Base-by-base conservation (phyloP, 1,284 basidiomycete species). In the Tilletia setariae region DNA sequence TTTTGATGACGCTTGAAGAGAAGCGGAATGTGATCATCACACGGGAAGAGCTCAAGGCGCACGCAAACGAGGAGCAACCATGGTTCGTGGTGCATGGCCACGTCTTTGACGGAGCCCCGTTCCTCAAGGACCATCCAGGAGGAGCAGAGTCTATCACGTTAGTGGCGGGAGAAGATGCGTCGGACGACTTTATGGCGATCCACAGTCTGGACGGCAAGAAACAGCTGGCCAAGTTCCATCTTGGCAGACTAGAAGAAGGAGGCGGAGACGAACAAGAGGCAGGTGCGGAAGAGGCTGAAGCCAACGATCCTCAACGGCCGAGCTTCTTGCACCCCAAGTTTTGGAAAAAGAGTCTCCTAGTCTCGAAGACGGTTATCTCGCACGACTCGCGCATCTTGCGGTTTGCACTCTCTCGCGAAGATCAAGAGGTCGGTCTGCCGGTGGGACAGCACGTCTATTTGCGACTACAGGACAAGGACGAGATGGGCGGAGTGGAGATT, bases 31-130 rank as follows among this genome's bases (percentile, higher is more conserved):
- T 85, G 42, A 83, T 83, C 68, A 86, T 89, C 67, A 85, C 85
- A 0, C 64, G 81, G n/a, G 83, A 83, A 13, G 87, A 89, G 70
- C 73, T 89, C 15, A 81, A 82, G 64, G 83, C 82, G 8, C 86
- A 87, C 64, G 84, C 83, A 23, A 82, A 82, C 35, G 76, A 76
- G 6, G 75, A 84, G n/a, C 82, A 84, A 40, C 86, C 88, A 0
- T 89, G 88, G 88, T 89, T 90, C 72, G 85, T 88, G 21, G 86
- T 89, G 13, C 75, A 85, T 35, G 88, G 87, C 9, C 85, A 89
- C 75, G 75, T 76, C 51, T 86, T 86, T 76, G 86, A 89, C 67
- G 87, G 85, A 0, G 87, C 87, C 0, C 80, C 79, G 28, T 90
- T 87, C 77, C 82, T 90, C 43, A 82, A 85, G 23, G 86, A 87